Base-by-base conservation (phyloP, 495 filamentous ascomycete species). In the Aspergillus affinis region DNA sequence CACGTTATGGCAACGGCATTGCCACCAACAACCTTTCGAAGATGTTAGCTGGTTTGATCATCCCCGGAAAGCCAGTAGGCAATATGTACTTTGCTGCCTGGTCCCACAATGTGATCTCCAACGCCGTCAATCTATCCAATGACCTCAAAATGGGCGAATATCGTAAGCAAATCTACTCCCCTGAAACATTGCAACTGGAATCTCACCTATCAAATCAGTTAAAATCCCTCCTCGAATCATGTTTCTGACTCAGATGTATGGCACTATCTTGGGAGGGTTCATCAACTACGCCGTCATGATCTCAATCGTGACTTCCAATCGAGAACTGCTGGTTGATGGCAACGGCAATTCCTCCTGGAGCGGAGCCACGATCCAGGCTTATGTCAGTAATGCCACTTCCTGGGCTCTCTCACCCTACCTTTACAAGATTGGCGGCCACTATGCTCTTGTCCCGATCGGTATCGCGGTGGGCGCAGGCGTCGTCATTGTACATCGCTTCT, bases 251-350 rank as follows among this genome's bases (percentile, higher is more conserved):
- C 80, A 82, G 48, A 69, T 83, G 6, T 67, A 73, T 18, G 80
- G 80, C 26, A 72, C 70, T 19, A 32, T 81, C 5, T 69, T 83
- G 29, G 80, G 80, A n/a, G 78, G 72, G 1, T 65, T 73, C 23
- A 64, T 82, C 56, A 80, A 80, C 68, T 82, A 78, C 59, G 71
- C 73, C n/a, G 72, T 82, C 49, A 81, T 81, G 78, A 75, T 70
- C 50, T 69, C 66, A 2, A 78, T 81, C 46, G 72, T 79, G 3
- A 55, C 53, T 10, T 67, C 63, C 50, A 76, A 83, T 55, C 59
- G 62, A 44, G 61, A 52, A 0, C 67, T 80, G 50, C 73, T 83
- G 13, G 30, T 45, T 10, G 62, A 69, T 47, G 64, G 73, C 18
- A 72, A 77, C 52, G 80, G 80, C 26, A 72, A 69, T 41, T 69